These are phyloP conservation scores for Aspergillus coremiiformis DNA, from an alignment of 495 filamentous ascomycete genomes.

Conservation along the genomic window DNA sequence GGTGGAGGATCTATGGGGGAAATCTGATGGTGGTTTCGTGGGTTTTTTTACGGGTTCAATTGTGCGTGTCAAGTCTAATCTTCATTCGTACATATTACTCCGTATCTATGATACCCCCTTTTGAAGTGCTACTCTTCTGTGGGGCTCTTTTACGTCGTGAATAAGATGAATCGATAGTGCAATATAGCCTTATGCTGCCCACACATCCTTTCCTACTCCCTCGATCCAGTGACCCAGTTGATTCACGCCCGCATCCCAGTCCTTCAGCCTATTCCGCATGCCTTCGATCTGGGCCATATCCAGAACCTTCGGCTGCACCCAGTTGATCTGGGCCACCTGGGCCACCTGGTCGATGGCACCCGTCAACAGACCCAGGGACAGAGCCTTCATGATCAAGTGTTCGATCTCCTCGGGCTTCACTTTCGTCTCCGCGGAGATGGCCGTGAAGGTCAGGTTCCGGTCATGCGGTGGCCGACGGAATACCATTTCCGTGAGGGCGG, in stretches of 20 bases:
- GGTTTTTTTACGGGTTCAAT: slow-evolving; percentile 10
- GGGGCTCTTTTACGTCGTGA: slow-evolving; percentile 6
- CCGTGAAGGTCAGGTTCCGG: slow-evolving; percentile 81
- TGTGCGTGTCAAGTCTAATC: slow-evolving; percentile 1
- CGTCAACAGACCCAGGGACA: slow-evolving; percentile 81
- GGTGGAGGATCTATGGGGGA: background rate
- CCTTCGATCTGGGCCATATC: slow-evolving; percentile 94
- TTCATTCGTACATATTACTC: slow-evolving; percentile 15
- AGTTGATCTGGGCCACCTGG: slow-evolving; percentile 87
- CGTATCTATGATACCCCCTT: too few relatives aligned
- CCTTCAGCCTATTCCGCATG: slow-evolving; percentile 78
- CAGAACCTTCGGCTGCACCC: slow-evolving; percentile 97
- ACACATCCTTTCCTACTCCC: slow-evolving; percentile 77
- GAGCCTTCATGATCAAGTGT: slow-evolving; percentile 96
- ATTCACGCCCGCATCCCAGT: slow-evolving; percentile 95
- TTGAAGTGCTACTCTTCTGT: slow-evolving; percentile 19
- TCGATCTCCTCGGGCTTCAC: slow-evolving; percentile 87
- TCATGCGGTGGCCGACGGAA: slow-evolving; percentile 94
- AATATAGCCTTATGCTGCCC: slow-evolving; percentile 63
- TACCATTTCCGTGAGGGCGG: slow-evolving; percentile 91
- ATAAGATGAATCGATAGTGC: background rate
- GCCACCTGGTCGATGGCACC: slow-evolving; percentile 97
- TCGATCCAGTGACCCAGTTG: slow-evolving; percentile 94
- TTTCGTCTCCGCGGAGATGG: slow-evolving; percentile 86
- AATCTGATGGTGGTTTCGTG: background rate